These are phyloP conservation scores for Discostella pseudostelligera DNA, from an alignment of 108 stramenopile genomes.

Conservation along the genomic window DNA sequence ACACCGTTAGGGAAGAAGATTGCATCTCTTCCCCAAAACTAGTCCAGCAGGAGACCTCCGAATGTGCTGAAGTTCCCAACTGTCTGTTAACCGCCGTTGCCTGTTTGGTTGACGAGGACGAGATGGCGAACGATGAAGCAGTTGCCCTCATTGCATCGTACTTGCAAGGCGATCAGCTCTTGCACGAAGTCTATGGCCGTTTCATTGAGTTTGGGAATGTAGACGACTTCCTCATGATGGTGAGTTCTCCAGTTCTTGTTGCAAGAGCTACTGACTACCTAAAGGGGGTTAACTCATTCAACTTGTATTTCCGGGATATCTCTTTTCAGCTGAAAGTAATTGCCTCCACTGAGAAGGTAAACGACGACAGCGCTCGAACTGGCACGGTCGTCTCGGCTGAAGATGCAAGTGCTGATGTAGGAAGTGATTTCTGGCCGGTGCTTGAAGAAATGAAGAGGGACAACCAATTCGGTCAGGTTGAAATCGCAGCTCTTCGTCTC, in stretches of 20 bases:
- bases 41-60: not conserved
- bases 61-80: slow-evolving; percentile 3
- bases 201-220: slow-evolving; percentile 30
- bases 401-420: not conserved
- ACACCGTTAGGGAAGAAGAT: not conserved
- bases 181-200: slow-evolving; percentile 29
- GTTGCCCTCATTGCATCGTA: slow-evolving; percentile 17
- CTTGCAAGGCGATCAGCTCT: slow-evolving; percentile 15
- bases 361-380: too few species aligned
- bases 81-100: slow-evolving; percentile 27
- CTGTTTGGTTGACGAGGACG: slow-evolving; percentile 20
- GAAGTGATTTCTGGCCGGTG: slow-evolving; percentile 4
- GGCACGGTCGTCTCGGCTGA: not conserved
- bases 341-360: slow-evolving; percentile 3
- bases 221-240: slow-evolving; percentile 19
- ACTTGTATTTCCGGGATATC: not conserved
- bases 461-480: slow-evolving; percentile 16
- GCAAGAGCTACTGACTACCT: too few species aligned
- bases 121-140: slow-evolving; percentile 25
- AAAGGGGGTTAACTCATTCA: not conserved
- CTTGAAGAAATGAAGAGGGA: slow-evolving; percentile 14
- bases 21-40: not conserved
- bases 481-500: slow-evolving; percentile 37
- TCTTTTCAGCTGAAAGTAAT: slow-evolving; percentile 6
- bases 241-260: not conserved